These are phyloP conservation scores for Calonectria naviculata DNA, from an alignment of 2,329 filamentous ascomycete genomes.

Conservation along the genomic window DNA sequence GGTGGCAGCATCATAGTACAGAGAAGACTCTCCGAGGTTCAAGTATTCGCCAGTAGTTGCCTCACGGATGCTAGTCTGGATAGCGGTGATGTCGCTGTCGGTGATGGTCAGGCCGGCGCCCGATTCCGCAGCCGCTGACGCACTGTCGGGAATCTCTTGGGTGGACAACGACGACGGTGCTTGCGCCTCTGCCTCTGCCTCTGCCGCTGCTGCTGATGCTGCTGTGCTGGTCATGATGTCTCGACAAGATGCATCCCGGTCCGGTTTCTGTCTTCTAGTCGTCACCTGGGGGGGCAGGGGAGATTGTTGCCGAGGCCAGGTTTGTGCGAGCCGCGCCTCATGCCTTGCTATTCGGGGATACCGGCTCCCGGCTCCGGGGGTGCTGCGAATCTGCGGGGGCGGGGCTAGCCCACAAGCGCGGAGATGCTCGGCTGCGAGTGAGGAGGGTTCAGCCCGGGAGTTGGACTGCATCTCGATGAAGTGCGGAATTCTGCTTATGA, in stretches of 20 bases:
- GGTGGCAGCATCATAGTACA: constrained; percentile 67
- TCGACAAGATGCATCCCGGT: background rate
- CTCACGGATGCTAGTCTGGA: constrained; percentile 36
- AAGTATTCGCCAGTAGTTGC: constrained; percentile 28
- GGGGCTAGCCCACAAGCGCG: background rate
- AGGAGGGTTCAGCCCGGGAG: background rate
- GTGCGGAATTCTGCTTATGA: background rate
- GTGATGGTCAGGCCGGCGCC: constrained; percentile 33
- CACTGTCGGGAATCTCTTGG: background rate
- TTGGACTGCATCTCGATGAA: background rate
- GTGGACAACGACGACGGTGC: constrained; percentile 4
- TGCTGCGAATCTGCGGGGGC: constrained; percentile 11
- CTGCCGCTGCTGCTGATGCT: background rate
- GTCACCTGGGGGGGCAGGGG: background rate
- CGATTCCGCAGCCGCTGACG: background rate
- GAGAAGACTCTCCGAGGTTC: constrained; percentile 52
- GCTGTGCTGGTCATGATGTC: constrained; percentile 7
- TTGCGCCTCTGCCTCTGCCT: background rate
- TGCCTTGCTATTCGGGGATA: constrained; percentile 13
- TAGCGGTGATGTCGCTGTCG: constrained; percentile 39
- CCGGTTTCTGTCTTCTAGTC: background rate
- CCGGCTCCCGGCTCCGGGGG: constrained; percentile 18
- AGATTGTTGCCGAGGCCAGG: constrained; percentile 13
- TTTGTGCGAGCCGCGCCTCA: constrained; percentile 2
- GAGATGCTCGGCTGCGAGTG: background rate